Conservation (phyloP, 768 basidiomycete genomes). For the Nidularia pulvinata region DNA sequence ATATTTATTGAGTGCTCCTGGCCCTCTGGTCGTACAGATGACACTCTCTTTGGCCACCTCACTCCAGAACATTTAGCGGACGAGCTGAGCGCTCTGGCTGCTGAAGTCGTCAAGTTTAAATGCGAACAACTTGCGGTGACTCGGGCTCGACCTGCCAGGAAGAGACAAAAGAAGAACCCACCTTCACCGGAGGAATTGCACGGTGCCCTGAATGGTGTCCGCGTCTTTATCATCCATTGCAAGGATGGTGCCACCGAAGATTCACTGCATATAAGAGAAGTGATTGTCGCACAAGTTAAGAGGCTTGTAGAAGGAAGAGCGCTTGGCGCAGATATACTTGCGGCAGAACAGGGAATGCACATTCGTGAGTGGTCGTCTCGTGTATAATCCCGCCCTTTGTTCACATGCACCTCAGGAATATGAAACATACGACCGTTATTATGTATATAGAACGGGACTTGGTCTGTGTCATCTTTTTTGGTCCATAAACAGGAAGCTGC, state of each 20-base stretch:
- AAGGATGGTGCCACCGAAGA: slow-evolving; percentile 66
- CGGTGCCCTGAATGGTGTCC: slow-evolving; percentile 55
- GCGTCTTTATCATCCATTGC: slow-evolving; percentile 85
- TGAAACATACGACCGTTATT: slow-evolving; percentile 10
- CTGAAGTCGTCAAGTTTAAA: slow-evolving; percentile 57
- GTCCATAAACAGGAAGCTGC: no score
- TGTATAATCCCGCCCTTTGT: neutral
- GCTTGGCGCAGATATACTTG: slow-evolving; percentile 73
- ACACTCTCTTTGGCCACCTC: slow-evolving; percentile 83
- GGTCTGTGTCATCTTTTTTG: no score
- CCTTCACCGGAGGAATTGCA: slow-evolving; percentile 40
- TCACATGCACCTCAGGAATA: slow-evolving; percentile 23
- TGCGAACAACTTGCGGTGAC: slow-evolving; percentile 16
- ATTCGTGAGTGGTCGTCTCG: slow-evolving; percentile 54
- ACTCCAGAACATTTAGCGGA: slow-evolving; percentile 76
- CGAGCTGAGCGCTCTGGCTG: slow-evolving; percentile 73
- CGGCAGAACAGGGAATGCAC: slow-evolving; percentile 79
- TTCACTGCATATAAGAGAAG: slow-evolving; percentile 46
- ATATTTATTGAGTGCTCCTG: slow-evolving; percentile 97
- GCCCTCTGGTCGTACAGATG: slow-evolving; percentile 67
- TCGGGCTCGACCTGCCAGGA: slow-evolving; percentile 27
- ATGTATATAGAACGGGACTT: no score
- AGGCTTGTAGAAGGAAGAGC: slow-evolving; percentile 55
- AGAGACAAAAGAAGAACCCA: slow-evolving; percentile 37
- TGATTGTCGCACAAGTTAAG: slow-evolving; percentile 76